These are phyloP conservation scores for Xylariaceae sp. DNA, from an alignment of 2,329 filamentous ascomycete species.

Conservation along the genomic window DNA sequence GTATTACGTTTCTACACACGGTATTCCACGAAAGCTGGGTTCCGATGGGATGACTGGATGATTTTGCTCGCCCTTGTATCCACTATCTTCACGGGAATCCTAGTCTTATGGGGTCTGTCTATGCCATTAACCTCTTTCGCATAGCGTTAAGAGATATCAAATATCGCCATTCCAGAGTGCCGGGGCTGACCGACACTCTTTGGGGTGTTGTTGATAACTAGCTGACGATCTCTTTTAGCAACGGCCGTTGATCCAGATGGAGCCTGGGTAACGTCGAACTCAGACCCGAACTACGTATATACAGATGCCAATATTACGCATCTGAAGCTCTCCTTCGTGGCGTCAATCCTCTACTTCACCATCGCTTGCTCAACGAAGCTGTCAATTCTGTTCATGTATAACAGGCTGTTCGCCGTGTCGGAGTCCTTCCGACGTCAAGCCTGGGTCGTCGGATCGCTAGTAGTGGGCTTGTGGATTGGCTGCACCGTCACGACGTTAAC, in stretches of 20 bases:
- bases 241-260: conserved; percentile 19
- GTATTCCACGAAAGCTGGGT: conserved; percentile 13
- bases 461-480: conserved; percentile 28
- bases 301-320: conserved; percentile 16
- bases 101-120: conserved; percentile 13
- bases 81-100: background rate
- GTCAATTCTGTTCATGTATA: conserved; percentile 38
- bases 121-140: too few relatives aligned
- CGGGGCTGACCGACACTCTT: too few relatives aligned
- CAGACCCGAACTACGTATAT: conserved; percentile 18
- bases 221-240: background rate
- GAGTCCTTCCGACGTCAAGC: conserved; percentile 30
- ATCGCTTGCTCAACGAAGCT: conserved; percentile 35
- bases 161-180: too few relatives aligned
- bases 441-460: conserved; percentile 13
- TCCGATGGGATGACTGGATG: conserved; percentile 23
- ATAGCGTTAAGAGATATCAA: too few relatives aligned
- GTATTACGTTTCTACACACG: conserved; percentile 24
- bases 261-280: conserved; percentile 11
- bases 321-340: conserved; percentile 26
- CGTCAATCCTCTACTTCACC: conserved; percentile 36
- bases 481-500: conserved; percentile 27
- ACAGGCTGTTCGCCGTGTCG: conserved; percentile 35
- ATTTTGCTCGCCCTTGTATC: conserved; percentile 16
- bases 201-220: too few relatives aligned